phyloP scores from a whole-genome alignment of 768 basidiomycete genomes.

The Gymnopilus dilepis region DNA sequence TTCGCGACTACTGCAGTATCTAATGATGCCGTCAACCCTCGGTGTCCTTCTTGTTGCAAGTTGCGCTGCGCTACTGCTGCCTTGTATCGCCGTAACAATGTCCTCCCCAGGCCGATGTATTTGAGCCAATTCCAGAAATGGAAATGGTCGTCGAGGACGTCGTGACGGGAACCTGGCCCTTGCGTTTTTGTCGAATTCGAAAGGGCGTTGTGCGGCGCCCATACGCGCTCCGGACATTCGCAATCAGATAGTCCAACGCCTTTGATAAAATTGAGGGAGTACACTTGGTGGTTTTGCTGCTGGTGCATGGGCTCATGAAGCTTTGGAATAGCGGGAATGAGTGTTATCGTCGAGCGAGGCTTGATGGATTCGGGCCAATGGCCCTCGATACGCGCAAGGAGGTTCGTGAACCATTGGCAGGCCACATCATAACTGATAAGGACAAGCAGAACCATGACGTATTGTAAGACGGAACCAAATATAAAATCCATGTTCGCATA shows the following conservation, averaged over 20 bases:
- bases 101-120: conserved; percentile 25
- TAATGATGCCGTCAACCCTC: too few relatives aligned
- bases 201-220: too few relatives aligned
- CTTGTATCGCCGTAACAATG: conserved; percentile 10
- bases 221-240: conserved; percentile 35
- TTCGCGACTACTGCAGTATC: background rate
- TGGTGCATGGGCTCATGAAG: conserved; percentile 8
- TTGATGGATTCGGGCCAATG: background rate
- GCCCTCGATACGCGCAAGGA: background rate
- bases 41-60: conserved; percentile 19
- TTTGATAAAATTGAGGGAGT: conserved; percentile 30
- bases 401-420: too few relatives aligned
- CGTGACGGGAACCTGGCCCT: conserved; percentile 38
- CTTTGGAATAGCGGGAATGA: conserved; percentile 12
- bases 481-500: too few relatives aligned
- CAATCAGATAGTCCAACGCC: conserved; percentile 34
- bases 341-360: background rate
- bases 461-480: too few relatives aligned
- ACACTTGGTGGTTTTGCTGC: conserved; percentile 7
- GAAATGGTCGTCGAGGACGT: conserved; percentile 39
- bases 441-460: too few relatives aligned
- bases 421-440: too few relatives aligned
- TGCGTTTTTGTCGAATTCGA: too few relatives aligned
- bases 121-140: conserved; percentile 36
- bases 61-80: conserved; percentile 20